Conservation (phyloP, 2,329 filamentous ascomycete species). For the Fusarium haematococcum region DNA sequence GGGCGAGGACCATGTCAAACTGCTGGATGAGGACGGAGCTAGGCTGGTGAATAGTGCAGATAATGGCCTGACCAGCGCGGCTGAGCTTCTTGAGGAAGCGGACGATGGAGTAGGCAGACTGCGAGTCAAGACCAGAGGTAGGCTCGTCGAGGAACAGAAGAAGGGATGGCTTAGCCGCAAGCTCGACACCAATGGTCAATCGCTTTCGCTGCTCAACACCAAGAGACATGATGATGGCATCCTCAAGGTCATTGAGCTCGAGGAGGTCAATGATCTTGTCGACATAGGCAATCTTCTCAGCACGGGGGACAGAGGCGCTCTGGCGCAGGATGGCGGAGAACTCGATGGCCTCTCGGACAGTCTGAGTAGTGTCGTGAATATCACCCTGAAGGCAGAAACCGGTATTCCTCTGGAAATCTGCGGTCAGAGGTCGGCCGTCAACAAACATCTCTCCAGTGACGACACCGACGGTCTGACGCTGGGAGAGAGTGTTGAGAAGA, state of each 20-base stretch:
- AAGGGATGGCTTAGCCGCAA: conserved; percentile 65
- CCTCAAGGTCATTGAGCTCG: conserved; percentile 72
- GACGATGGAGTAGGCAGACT: conserved; percentile 68
- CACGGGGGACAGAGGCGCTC: conserved; percentile 62
- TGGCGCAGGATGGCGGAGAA: conserved; percentile 75
- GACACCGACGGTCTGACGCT: conserved; percentile 79
- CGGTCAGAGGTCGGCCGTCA: conserved; percentile 74
- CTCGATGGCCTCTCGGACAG: conserved; percentile 72
- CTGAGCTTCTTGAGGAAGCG: conserved; percentile 70
- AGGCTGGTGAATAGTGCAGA: conserved; percentile 71
- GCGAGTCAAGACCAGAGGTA: conserved; percentile 66
- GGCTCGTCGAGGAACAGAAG: conserved; percentile 72
- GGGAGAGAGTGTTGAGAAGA: conserved; percentile 79
- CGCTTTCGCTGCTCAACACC: conserved; percentile 68
- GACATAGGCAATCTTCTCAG: conserved; percentile 74
- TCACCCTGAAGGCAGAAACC: conserved; percentile 75
- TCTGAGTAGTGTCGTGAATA: conserved; percentile 71
- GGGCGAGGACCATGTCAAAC: conserved; percentile 65
- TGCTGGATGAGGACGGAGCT: conserved; percentile 64
- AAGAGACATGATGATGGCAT: conserved; percentile 69
- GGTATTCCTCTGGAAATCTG: conserved; percentile 81
- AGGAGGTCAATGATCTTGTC: conserved; percentile 74
- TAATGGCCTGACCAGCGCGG: conserved; percentile 67
- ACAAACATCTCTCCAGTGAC: conserved; percentile 82
- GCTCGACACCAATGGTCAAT: conserved; percentile 65